Evolutionary conservation across 345 rosid species (phyloP).

Genomic region (Lepidium sativum): DNA sequence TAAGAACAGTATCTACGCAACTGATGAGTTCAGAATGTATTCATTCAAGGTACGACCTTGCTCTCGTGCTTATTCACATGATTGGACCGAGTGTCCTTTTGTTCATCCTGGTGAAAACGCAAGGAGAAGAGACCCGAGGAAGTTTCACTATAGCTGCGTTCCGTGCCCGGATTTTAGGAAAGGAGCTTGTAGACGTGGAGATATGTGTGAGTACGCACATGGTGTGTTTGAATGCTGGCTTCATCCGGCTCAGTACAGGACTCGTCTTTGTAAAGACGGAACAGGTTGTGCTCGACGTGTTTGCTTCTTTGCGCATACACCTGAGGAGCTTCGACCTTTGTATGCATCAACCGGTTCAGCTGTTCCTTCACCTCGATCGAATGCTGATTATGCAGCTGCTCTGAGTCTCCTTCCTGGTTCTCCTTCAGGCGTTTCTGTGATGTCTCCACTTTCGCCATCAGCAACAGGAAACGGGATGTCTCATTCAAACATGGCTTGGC

Average conservation of each 20-base stretch:
- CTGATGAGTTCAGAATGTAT: conserved; percentile 95
- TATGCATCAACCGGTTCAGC: conserved; percentile 89
- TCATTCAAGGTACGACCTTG: conserved; percentile 93
- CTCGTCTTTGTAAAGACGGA: conserved; percentile 89
- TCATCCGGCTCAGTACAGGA: conserved; percentile 93
- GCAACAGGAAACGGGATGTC: conserved; percentile 62
- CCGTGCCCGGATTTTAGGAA: conserved; percentile 95
- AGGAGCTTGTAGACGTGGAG: conserved; percentile 89
- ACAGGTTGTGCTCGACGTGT: conserved; percentile 78
- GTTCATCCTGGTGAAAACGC: conserved; percentile 98
- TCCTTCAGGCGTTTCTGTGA: conserved; percentile 65
- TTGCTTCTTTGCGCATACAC: conserved; percentile 89
- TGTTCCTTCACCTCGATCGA: conserved; percentile 79
- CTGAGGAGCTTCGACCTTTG: conserved; percentile 85
- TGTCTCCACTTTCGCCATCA: conserved; percentile 92
- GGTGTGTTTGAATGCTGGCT: conserved; percentile 99
- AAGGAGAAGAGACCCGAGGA: conserved; percentile 92
- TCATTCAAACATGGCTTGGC: conserved; percentile 66
- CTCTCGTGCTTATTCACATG: conserved; percentile 94
- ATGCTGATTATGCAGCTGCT: conserved; percentile 70
- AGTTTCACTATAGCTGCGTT: conserved; percentile 92
- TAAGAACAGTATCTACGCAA: conserved; percentile 83
- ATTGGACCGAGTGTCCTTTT: conserved; percentile 98
- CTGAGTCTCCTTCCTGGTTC: conserved; percentile 74
- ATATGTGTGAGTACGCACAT: conserved; percentile 96